A percentile compares a stretch with the other conserved stretches of the same genome.
These are phyloP conservation scores for Gentiana macrophylla DNA, from an alignment of 257 asterid genomes.

Conservation along the genomic window DNA sequence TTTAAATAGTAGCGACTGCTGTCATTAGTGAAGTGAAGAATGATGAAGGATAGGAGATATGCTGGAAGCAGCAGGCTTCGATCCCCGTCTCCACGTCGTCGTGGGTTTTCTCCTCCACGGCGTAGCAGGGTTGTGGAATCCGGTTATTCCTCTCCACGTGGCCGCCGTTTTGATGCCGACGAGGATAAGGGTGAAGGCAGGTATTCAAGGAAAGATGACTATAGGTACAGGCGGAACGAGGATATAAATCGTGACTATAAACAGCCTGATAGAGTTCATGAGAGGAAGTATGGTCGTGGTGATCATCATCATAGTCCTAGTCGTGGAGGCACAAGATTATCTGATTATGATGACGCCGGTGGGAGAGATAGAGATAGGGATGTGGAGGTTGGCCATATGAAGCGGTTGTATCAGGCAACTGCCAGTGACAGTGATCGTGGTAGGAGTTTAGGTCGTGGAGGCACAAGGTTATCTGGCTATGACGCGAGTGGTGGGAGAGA, in stretches of 20 bases:
- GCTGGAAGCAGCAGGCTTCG: slow-evolving; percentile 19
- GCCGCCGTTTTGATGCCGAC: not conserved
- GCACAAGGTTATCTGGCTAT: not conserved
- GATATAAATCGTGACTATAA: not conserved
- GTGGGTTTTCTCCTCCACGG: slow-evolving; percentile 12
- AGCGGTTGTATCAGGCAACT: not conserved
- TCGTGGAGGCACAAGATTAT: not conserved
- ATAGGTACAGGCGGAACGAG: not conserved
- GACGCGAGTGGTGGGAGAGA: slow-evolving; percentile 15
- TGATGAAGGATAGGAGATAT: slow-evolving; percentile 33
- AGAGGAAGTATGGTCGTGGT: not conserved
- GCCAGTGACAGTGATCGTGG: not conserved
- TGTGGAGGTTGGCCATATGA: slow-evolving; percentile 2
- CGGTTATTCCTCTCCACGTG: slow-evolving; percentile 9
- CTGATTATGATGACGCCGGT: slow-evolving; percentile 8
- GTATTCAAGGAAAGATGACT: slow-evolving; percentile 7
- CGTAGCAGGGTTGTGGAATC: slow-evolving; percentile 11
- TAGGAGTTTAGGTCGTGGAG: not conserved
- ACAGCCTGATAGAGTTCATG: slow-evolving; percentile 3
- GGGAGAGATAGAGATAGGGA: slow-evolving; percentile 14
- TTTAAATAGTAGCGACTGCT: not conserved
- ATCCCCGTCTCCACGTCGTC: slow-evolving; percentile 22
- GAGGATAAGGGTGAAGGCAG: slow-evolving; percentile 6
- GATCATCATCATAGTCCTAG: not conserved
- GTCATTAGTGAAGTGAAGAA: slow-evolving; percentile 4